Percentiles rank a stretch among this genome's conserved stretches.
These are phyloP conservation scores for Penicillium turbatum DNA, from an alignment of 495 filamentous ascomycete species.

Conservation along the genomic window DNA sequence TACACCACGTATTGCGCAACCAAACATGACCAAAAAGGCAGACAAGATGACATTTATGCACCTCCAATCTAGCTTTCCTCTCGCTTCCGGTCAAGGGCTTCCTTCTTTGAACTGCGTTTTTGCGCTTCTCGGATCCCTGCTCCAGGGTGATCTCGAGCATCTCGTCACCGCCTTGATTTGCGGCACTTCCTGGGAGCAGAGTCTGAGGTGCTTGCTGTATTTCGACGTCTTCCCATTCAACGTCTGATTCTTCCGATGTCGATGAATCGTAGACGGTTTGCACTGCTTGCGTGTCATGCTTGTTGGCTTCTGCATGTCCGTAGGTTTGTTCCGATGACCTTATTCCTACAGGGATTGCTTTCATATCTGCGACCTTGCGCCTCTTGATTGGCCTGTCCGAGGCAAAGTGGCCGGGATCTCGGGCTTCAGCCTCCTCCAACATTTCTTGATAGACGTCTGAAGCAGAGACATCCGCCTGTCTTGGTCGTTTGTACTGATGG, in stretches of 20 bases:
- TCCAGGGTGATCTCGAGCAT: conserved; percentile 58
- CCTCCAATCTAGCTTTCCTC: conserved; percentile 63
- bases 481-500: conserved; percentile 11
- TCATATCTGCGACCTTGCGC: conserved; percentile 35
- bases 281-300: conserved; percentile 20
- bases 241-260: conserved; percentile 54
- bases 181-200: conserved; percentile 21
- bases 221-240: conserved; percentile 70
- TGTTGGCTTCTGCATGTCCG: conserved; percentile 4
- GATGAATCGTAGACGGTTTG: conserved; percentile 46
- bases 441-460: conserved; percentile 62
- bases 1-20: conserved; percentile 83
- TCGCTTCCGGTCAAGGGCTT: conserved; percentile 66
- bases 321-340: conserved; percentile 8
- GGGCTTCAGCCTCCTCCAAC: conserved; percentile 57
- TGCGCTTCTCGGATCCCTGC: conserved; percentile 34
- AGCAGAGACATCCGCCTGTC: conserved; percentile 27
- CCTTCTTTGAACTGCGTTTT: conserved; percentile 38
- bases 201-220: conserved; percentile 38
- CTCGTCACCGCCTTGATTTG: conserved; percentile 26
- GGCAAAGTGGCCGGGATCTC: conserved; percentile 30
- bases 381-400: conserved; percentile 41
- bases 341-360: conserved; percentile 17
- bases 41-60: conserved; percentile 83
- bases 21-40: conserved; percentile 74